phyloP scores from a whole-genome alignment of 257 asterid species.

The Lycium ferocissimum region DNA sequence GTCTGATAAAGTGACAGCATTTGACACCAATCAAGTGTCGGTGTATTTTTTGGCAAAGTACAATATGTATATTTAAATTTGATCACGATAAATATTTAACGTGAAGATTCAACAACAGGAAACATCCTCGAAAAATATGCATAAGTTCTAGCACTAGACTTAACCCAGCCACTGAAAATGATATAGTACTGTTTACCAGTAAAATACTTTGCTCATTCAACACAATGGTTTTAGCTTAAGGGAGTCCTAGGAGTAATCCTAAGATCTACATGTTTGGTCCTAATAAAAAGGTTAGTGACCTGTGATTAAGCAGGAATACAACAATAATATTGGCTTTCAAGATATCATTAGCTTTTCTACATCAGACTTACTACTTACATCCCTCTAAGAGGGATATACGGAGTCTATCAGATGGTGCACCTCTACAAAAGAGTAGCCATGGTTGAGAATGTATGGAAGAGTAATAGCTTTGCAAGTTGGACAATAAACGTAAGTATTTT shows the following conservation, averaged over 20 bases:
- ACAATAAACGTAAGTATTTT: not conserved
- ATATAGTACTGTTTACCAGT: not conserved
- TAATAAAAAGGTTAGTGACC: slow-evolving; percentile 4
- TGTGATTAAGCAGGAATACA: slow-evolving; percentile 3
- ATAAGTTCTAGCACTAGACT: not conserved
- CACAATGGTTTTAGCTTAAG: not conserved
- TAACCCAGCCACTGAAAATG: not conserved
- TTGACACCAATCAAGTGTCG: not conserved
- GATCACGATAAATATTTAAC: not conserved
- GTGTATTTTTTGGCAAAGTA: not conserved
- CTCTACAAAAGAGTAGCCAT: not conserved
- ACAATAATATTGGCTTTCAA: not conserved
- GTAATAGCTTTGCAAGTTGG: not conserved
- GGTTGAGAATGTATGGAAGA: not conserved
- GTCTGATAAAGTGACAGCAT: not conserved
- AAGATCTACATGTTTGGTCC: not conserved
- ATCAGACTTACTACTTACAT: not conserved
- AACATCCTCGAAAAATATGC: slow-evolving; percentile 13
- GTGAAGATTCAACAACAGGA: slow-evolving; percentile 1
- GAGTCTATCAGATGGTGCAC: not conserved
- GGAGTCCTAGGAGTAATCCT: not conserved
- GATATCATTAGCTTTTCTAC: not conserved
- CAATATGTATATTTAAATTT: not conserved
- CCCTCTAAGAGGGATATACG: not conserved
- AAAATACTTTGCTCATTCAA: not conserved